Base-by-base conservation (phyloP, 495 filamentous ascomycete genomes). In the Penicillium diatomitis region DNA sequence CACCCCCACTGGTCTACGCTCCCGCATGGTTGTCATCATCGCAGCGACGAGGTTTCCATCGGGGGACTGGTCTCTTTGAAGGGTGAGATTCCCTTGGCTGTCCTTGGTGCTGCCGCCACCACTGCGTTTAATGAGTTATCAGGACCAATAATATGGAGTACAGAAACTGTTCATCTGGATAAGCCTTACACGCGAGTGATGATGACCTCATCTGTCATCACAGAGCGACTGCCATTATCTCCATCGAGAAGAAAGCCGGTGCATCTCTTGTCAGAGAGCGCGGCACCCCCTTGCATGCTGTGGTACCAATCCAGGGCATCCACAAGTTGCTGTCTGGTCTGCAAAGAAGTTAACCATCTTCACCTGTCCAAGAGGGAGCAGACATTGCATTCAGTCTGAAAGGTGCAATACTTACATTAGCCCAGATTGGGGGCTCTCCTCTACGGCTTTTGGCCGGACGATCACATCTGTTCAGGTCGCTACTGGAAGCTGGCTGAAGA, bases 231-330 rank as follows among this genome's bases (percentile, higher is more conserved):
- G 0, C 75, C 77, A 29, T 66, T 67, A 49, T 82, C 73, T 1
- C 65, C 65, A 57, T 89, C 86, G 27, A 87, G 63, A 1, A 91
- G 64, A 46, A 84, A 80, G 1, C 80, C 84, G 20, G 80, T 44
- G 3, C 66, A 32, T 2, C 12, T 58, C 2, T 73, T 57, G 2
- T 34, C 46, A 5, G 55, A 55, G 1, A 70, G 63, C 49, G 90
- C 79, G 2, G 75, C 54, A 10, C 80, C 81, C 0, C 80, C 75
- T 57, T 92, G 82, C 34, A 78, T 78, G 3, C 74, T 55, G 0
- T 70, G 73, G 61, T 79, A 90, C 65, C 84, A 90, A 0, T 76
- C 72, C 2, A 90, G 58, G 2, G 81, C 72, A 55, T 90, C 85
- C 51, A 79, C 84, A 4, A 92, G 58, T 0, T 73, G 75, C 9